Conservation (phyloP, 768 basidiomycete genomes). For the Mycena vitilis region DNA sequence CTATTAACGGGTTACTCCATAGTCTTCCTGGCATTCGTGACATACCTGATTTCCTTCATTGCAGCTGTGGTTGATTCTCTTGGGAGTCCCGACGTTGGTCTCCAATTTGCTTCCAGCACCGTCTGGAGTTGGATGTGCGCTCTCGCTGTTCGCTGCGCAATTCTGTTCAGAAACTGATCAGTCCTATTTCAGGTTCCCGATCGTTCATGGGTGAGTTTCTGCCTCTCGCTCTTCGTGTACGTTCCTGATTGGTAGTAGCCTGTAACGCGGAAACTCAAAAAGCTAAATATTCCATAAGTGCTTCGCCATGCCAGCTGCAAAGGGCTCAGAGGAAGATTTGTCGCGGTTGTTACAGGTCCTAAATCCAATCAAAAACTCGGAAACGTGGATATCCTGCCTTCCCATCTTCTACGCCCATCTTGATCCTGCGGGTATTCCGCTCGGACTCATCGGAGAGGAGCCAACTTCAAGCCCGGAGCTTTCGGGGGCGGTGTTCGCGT, state of each 20-base stretch:
- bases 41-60: slow-evolving; percentile 32
- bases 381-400: background rate
- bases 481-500: background rate
- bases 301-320: background rate
- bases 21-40: slow-evolving; percentile 32
- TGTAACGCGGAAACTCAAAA: background rate
- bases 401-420: background rate
- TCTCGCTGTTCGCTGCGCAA: background rate
- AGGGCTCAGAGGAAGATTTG: background rate
- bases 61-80: slow-evolving; percentile 28
- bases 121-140: slow-evolving; percentile 37
- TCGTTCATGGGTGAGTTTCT: slow-evolving; percentile 28
- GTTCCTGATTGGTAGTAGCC: no score
- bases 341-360: background rate
- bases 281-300: background rate
- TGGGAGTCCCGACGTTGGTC: slow-evolving; percentile 24
- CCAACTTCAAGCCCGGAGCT: background rate
- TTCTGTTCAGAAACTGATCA: background rate
- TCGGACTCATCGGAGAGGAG: background rate
- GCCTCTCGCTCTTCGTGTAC: background rate
- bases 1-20: background rate
- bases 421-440: background rate
- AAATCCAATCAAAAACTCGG: background rate
- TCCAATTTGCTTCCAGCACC: slow-evolving; percentile 35
- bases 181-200: slow-evolving; percentile 21